These are phyloP conservation scores for Gigaspora rosea DNA, from an alignment of 192 early-diverging fungal genomes.

Conservation along the genomic window DNA sequence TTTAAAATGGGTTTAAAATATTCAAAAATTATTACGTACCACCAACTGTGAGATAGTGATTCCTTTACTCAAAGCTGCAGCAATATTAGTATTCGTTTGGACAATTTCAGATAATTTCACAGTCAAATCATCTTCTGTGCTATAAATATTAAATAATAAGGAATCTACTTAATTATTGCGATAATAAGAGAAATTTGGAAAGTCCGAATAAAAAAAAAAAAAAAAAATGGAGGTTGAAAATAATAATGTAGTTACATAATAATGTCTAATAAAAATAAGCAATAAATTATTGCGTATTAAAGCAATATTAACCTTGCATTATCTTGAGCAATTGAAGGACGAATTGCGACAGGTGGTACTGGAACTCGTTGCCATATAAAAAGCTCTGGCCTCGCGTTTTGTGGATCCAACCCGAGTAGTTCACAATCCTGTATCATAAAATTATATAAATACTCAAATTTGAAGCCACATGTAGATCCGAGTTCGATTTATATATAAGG, in stretches of 20 bases:
- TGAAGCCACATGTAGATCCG: not conserved
- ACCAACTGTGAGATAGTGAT: slow-evolving; percentile 69
- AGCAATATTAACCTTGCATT: slow-evolving; percentile 57
- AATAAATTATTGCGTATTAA: not conserved
- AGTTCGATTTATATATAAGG: not conserved
- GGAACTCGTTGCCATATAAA: slow-evolving; percentile 95
- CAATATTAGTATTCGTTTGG: slow-evolving; percentile 80
- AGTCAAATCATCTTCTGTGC: slow-evolving; percentile 97
- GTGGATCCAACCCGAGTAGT: slow-evolving; percentile 87
- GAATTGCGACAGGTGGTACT: slow-evolving; percentile 94
- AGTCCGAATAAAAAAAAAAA: not conserved
- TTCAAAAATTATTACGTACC: slow-evolving; percentile 38
- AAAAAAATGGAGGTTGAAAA: not conserved
- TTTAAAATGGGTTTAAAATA: too few relatives aligned
- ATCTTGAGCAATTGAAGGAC: slow-evolving; percentile 93
- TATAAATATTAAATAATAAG: slow-evolving; percentile 37
- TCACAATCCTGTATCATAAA: slow-evolving; percentile 77
- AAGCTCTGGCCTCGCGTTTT: slow-evolving; percentile 83
- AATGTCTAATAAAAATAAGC: not conserved
- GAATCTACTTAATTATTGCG: not conserved
- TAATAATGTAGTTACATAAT: too few relatives aligned
- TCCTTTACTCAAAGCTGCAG: slow-evolving; percentile 62
- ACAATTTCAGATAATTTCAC: slow-evolving; percentile 94
- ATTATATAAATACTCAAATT: not conserved
- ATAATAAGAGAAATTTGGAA: not conserved